phyloP scores from a whole-genome alignment of 2,329 filamentous ascomycete genomes.

The Chrysosporium queenslandicum region DNA sequence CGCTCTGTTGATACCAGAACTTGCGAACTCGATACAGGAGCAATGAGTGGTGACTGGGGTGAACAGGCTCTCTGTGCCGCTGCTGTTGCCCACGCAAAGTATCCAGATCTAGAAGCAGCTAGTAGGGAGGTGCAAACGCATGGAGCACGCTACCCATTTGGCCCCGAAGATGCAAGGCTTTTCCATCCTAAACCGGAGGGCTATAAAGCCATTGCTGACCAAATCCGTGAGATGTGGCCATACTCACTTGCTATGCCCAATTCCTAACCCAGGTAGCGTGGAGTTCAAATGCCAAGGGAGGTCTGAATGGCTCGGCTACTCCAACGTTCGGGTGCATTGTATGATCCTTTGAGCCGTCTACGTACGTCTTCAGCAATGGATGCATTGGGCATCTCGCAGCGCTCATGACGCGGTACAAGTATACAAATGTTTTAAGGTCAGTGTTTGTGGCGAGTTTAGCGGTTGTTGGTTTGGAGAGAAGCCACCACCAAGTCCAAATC shows the following conservation, averaged over 20 bases:
- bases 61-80: constrained; percentile 12
- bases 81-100: constrained; percentile 8
- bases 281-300: not conserved
- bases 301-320: too few species aligned
- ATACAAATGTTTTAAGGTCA: too few species aligned
- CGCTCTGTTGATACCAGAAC: constrained; percentile 7
- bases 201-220: constrained; percentile 21
- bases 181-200: constrained; percentile 23
- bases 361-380: too few species aligned
- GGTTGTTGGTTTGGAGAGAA: too few species aligned
- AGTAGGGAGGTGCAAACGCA: not conserved
- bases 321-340: too few species aligned
- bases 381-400: too few species aligned
- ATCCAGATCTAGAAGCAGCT: constrained; percentile 2
- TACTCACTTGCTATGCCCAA: not conserved
- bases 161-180: constrained; percentile 16
- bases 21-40: constrained; percentile 5
- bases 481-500: too few species aligned
- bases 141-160: not conserved
- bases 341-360: too few species aligned
- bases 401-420: too few species aligned
- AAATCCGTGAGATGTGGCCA: constrained; percentile 15
- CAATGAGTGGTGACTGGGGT: constrained; percentile 11
- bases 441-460: too few species aligned
- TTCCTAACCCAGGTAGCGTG: not conserved